Conservation (phyloP, 164 flowering plant genomes). For the Stephania japonica region DNA sequence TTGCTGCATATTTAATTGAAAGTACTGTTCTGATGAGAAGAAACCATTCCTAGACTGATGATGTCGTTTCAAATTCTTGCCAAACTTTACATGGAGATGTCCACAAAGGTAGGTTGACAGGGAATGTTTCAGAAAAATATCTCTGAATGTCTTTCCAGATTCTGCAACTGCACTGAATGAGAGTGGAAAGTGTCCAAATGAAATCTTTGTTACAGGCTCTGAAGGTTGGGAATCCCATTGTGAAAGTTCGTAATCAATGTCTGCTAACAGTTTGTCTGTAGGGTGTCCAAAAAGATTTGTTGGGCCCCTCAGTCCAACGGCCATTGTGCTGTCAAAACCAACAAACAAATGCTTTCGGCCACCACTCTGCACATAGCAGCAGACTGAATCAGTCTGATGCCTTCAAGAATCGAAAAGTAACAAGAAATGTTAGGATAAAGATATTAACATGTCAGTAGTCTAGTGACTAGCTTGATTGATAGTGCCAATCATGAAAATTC, state of each 20-base stretch:
- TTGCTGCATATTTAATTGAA: constrained; percentile 56
- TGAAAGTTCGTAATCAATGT: constrained; percentile 63
- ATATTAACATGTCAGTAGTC: neutral
- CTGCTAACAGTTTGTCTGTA: constrained; percentile 55
- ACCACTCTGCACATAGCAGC: constrained; percentile 43
- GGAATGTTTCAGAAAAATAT: constrained; percentile 72
- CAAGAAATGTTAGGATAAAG: neutral
- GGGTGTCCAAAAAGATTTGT: constrained; percentile 97
- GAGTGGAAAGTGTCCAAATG: constrained; percentile 93
- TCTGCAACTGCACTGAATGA: constrained; percentile 71
- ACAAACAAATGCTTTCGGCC: constrained; percentile 73
- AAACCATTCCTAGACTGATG: constrained; percentile 30
- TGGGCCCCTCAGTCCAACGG: constrained; percentile 78
- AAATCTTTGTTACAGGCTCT: constrained; percentile 54
- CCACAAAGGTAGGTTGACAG: constrained; percentile 88
- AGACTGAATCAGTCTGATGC: constrained; percentile 5
- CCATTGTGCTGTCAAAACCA: constrained; percentile 77
- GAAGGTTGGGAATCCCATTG: constrained; percentile 60
- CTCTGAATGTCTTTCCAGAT: constrained; percentile 61
- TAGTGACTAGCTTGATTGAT: neutral
- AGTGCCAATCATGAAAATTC: neutral
- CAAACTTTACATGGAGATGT: constrained; percentile 79
- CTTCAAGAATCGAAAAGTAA: neutral
- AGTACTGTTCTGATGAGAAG: constrained; percentile 24
- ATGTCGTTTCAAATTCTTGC: constrained; percentile 78